These are phyloP conservation scores for Herpetomonas samuelpessoai DNA, from an alignment of 208 protist species.

Conservation along the genomic window DNA sequence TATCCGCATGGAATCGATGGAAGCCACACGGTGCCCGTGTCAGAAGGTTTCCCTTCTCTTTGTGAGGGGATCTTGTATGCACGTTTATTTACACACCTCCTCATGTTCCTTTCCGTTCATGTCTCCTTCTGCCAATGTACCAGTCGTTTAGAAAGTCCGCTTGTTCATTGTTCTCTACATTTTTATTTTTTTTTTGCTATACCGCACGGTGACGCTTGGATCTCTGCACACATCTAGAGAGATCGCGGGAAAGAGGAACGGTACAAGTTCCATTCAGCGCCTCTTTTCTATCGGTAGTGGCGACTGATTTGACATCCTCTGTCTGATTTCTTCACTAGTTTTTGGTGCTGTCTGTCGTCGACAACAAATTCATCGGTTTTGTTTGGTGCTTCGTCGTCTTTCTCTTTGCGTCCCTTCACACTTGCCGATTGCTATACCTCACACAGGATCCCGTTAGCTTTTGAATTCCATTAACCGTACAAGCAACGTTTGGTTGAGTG, in stretches of 20 bases:
- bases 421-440: neutral
- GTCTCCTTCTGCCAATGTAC: conserved; percentile 1
- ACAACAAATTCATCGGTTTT: no score
- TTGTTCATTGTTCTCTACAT: neutral
- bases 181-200: conserved; percentile 18
- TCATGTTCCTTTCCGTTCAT: neutral
- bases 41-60: neutral
- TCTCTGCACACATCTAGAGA: no score
- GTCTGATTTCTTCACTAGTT: no score
- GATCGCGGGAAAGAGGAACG: no score
- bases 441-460: no score
- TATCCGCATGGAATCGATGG: no score
- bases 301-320: no score
- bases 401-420: neutral
- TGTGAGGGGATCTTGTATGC: neutral
- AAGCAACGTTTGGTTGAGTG: neutral
- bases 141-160: conserved; percentile 3
- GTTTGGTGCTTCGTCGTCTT: neutral
- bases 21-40: no score
- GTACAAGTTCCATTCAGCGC: no score
- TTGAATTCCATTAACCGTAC: neutral
- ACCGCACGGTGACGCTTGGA: no score
- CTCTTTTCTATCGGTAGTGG: no score
- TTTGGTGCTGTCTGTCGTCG: no score
- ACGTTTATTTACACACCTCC: neutral